Evolutionary conservation across 2,329 filamentous ascomycete genomes (phyloP), one percentile per base, ranked within the genome.

Genomic region (Capronia americana): DNA sequence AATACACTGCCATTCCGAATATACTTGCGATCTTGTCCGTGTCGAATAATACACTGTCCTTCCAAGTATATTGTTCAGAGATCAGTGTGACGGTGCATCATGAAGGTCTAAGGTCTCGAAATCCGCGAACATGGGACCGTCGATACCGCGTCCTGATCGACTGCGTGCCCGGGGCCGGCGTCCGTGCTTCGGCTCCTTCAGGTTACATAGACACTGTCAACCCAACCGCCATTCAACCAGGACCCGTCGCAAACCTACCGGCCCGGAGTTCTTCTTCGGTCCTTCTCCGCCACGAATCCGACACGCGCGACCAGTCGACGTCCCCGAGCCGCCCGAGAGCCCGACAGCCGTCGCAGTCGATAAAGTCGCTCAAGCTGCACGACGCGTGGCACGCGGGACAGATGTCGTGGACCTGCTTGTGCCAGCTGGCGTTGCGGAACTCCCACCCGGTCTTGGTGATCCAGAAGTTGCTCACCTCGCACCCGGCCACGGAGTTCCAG

Each of bases 331-430:
- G 61, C 6, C 71, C 71, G 48, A 73, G 64, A n/a, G 70, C 70
- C 38, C 71, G 66, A 62, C 71, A 73, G 26, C 71, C 71, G 38
- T 72, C 67, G 54, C 71, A 73, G 51, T 73, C 69, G n/a, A 68
- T 61, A 56, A 66, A 73, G 34, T 73, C 71, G 38, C 69, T 70
- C 61, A 73, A 58, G n/a, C 51, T 66, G 61, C 71, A 73, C 8
- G 64, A 66, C 28, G 61, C 67, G 57, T 72, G 69, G 28, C 71
- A 73, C 24, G 59, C 57, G 7, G 71, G 71, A 50, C 71, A 73
- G 28, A 73, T 73, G 30, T 71, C 69, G 57, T 73, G 70, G 23
- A 72, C 66, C 28, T 67, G 69, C 60, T 70, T 73, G 38, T 72
- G 68, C 71, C 71, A 73, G 41, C 65, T 67, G 24, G 57, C 70